Conservation (phyloP, 1,284 basidiomycete genomes). For the Malassezia caprae region DNA sequence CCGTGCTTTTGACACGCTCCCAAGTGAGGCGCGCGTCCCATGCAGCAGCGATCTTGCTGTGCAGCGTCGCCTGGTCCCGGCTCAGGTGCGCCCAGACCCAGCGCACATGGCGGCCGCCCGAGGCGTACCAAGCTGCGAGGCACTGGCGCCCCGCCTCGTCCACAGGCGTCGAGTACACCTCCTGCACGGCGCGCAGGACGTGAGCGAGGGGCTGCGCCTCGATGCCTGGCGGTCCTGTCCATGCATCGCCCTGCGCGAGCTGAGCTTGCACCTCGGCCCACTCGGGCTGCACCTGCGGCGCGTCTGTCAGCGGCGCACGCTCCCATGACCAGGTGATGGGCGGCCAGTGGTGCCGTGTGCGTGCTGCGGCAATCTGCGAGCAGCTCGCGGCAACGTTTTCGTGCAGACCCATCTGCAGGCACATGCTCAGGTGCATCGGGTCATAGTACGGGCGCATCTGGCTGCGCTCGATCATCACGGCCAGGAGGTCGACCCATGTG, state of each 20-base stretch:
- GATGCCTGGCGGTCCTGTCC: neutral
- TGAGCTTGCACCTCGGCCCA: neutral
- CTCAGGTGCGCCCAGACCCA: slow-evolving; percentile 6
- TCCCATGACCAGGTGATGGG: neutral
- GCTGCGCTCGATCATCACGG: neutral
- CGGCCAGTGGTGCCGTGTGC: neutral
- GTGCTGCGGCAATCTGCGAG: neutral
- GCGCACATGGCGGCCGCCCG: neutral
- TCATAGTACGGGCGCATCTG: slow-evolving; percentile 6
- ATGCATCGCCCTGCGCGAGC: neutral
- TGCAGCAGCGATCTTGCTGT: neutral
- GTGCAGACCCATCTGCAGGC: slow-evolving; percentile 4
- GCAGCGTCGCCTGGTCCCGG: slow-evolving; percentile 1
- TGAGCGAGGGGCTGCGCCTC: neutral
- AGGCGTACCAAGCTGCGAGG: slow-evolving; percentile 1
- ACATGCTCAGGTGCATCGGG: neutral
- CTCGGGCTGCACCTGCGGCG: neutral
- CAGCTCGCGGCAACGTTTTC: neutral
- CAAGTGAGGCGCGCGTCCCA: slow-evolving; percentile 3
- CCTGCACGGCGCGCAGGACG: neutral
- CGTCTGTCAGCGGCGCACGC: neutral
- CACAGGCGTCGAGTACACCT: neutral
- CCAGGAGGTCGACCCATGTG: neutral
- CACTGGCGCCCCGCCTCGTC: slow-evolving; percentile 6
- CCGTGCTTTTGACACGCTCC: neutral